phyloP scores from a whole-genome alignment of 169 alveolate genomes.

The Plasmodium knowlesi region DNA sequence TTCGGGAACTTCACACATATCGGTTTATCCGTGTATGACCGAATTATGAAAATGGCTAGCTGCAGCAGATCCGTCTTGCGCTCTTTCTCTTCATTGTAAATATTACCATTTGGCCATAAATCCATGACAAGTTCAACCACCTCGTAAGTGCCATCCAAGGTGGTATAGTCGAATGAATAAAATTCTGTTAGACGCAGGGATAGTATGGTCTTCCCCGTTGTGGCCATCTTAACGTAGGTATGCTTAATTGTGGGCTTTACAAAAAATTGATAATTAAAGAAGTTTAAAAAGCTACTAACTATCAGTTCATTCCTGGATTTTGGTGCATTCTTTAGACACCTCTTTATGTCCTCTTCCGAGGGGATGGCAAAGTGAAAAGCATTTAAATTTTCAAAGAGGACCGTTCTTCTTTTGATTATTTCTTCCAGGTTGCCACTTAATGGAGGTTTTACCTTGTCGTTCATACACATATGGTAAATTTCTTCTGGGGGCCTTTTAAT shows the following conservation, averaged over 20 bases:
- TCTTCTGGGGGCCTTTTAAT: conserved; percentile 17
- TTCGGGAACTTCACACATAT: conserved; percentile 5
- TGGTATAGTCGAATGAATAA: not conserved
- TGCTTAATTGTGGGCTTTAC: not conserved
- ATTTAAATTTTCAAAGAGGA: not conserved
- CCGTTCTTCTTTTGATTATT: conserved; percentile 16
- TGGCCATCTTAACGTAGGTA: not conserved
- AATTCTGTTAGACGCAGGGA: not conserved
- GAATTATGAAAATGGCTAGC: conserved; percentile 35
- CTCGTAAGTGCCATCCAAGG: not conserved
- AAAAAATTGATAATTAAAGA: conserved; percentile 24
- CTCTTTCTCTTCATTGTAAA: not conserved
- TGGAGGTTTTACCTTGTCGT: conserved; percentile 39
- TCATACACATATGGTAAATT: conserved; percentile 30
- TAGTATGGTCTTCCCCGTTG: not conserved
- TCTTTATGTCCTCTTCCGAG: conserved; percentile 4
- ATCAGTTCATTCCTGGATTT: conserved; percentile 19
- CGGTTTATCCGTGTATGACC: conserved; percentile 24
- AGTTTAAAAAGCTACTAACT: conserved; percentile 21
- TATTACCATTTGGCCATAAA: too few species aligned
- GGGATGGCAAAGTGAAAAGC: conserved; percentile 50
- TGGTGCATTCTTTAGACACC: not conserved
- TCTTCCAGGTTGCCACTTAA: conserved; percentile 17
- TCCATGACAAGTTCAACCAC: not conserved
- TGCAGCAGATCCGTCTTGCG: not conserved